Percentiles rank a stretch among this genome's conserved stretches.
These are phyloP conservation scores for Arthrobotrys sinensis DNA, from an alignment of 2,329 filamentous ascomycete species.

Conservation along the genomic window DNA sequence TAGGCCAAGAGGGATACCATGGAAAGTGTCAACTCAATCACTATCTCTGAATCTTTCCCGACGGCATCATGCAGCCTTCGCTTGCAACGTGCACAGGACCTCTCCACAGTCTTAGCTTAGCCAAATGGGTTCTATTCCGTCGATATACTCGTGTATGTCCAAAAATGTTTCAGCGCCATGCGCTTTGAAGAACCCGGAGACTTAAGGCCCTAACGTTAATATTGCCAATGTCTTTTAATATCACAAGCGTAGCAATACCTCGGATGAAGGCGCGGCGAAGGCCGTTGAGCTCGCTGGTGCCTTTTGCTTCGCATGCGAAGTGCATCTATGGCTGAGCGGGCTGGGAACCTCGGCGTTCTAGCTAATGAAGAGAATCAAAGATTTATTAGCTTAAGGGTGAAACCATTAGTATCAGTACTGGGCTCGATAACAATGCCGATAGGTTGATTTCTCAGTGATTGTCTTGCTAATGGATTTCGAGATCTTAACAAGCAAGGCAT, in stretches of 20 bases:
- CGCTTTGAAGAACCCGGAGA: conserved; percentile 20
- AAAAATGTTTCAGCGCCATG: conserved; percentile 48
- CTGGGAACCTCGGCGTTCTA: conserved; percentile 48
- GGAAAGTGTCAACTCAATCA: conserved; percentile 20
- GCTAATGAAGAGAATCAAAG: conserved; percentile 5
- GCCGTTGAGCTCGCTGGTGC: conserved; percentile 37
- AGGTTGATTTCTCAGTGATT: conserved; percentile 17
- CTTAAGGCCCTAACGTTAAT: conserved; percentile 42
- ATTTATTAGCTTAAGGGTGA: conserved; percentile 43
- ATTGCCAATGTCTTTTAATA: conserved; percentile 20
- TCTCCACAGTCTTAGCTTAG: conserved; percentile 20
- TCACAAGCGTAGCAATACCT: conserved; percentile 26
- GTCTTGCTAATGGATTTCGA: conserved; percentile 1
- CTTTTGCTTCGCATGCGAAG: conserved; percentile 25
- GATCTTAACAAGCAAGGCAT: conserved; percentile 17
- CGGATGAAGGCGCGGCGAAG: conserved; percentile 40
- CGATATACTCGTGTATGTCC: not conserved
- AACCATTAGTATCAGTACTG: conserved; percentile 34
- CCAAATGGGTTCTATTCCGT: conserved; percentile 38
- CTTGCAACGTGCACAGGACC: conserved; percentile 31
- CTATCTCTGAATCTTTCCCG: conserved; percentile 46
- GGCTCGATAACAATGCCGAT: not conserved
- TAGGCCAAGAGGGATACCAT: not conserved
- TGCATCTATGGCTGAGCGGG: conserved; percentile 34
- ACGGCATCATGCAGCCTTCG: conserved; percentile 50